These are phyloP conservation scores for Acanthamoeba lenticulata DNA, from an alignment of 208 protist species.

Conservation along the genomic window DNA sequence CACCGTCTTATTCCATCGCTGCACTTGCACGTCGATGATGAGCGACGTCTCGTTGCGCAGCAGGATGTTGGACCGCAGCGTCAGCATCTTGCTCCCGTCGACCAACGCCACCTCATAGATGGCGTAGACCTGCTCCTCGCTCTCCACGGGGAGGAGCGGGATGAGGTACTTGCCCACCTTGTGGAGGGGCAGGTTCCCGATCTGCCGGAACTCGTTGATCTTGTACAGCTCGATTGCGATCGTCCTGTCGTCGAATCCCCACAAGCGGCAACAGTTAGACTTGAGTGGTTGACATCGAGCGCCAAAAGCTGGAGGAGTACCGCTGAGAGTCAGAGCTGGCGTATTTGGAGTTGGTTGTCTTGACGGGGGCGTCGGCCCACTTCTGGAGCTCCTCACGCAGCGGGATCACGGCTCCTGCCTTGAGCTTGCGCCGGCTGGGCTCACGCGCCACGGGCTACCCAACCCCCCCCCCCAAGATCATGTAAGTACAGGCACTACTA, in stretches of 20 bases:
- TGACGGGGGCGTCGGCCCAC: not conserved
- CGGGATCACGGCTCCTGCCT: not conserved
- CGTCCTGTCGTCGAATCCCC: not conserved
- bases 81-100: constrained; percentile 65
- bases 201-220: not conserved
- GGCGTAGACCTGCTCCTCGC: constrained; percentile 53
- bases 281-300: not conserved
- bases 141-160: constrained; percentile 20
- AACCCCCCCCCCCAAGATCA: not conserved
- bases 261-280: not conserved
- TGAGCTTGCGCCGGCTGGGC: not conserved
- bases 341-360: constrained; percentile 6
- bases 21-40: constrained; percentile 52
- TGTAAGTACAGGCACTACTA: not conserved
- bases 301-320: not conserved
- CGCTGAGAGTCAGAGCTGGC: not conserved
- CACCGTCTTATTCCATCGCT: not conserved
- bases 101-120: constrained; percentile 67
- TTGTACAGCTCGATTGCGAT: constrained; percentile 57
- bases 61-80: constrained; percentile 28
- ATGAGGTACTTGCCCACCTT: constrained; percentile 68
- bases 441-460: not conserved
- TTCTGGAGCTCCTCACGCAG: constrained; percentile 45
- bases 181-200: constrained; percentile 47
- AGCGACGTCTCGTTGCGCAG: constrained; percentile 60